Percentiles rank a stretch among this genome's conserved stretches.
phyloP scores from a whole-genome alignment of 164 flowering plant species.

The Kalanchoe fedtschenkoi region DNA sequence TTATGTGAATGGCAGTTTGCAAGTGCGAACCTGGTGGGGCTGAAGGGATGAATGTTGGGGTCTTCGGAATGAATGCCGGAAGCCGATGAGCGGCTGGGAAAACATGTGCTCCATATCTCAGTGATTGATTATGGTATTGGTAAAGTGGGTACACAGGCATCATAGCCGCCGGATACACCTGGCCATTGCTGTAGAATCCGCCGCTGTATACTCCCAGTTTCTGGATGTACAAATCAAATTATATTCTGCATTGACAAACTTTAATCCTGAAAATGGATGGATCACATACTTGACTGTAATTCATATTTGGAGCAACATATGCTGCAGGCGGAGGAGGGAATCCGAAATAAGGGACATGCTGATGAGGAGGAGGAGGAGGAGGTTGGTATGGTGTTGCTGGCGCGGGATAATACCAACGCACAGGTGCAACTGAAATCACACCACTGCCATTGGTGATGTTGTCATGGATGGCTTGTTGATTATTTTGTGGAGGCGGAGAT shows the following conservation, averaged over 20 bases:
- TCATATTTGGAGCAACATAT: background rate
- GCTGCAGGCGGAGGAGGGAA: background rate
- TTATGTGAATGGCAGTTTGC: too few relatives aligned
- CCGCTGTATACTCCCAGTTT: background rate
- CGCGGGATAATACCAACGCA: background rate
- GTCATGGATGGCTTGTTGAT: background rate
- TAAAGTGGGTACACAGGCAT: conserved; percentile 3
- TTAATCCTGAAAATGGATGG: background rate
- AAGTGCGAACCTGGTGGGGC: too few relatives aligned
- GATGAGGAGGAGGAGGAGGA: background rate
- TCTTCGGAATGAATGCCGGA: background rate
- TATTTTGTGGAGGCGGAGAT: background rate
- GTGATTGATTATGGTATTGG: background rate
- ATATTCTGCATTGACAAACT: background rate
- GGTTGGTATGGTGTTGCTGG: too few relatives aligned
- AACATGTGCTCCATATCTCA: background rate
- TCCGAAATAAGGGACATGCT: background rate
- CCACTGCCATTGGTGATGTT: background rate
- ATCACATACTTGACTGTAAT: background rate
- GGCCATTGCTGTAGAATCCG: conserved; percentile 3
- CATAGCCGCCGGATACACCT: conserved; percentile 1
- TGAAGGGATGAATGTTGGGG: background rate
- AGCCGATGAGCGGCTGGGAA: background rate
- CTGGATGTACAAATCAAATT: background rate
- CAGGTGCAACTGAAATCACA: too few relatives aligned